Evolutionary conservation across 306 rosid species (phyloP), one percentile per base, ranked within the genome.

Genomic region (Medicago arabica): DNA sequence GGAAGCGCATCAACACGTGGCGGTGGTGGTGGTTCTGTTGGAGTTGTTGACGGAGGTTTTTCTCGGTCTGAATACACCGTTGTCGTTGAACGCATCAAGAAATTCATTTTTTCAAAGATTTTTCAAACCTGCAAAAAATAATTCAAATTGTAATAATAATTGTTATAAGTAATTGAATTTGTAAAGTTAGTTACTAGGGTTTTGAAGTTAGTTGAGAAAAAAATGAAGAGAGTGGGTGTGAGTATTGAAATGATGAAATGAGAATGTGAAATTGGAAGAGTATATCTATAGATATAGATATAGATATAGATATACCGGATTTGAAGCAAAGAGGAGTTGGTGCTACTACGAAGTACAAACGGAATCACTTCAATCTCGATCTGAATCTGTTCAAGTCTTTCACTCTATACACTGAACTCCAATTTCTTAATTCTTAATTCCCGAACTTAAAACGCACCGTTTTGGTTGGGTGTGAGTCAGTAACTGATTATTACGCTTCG

Each of bases 1-100:
- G 74, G 78, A 55, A 41, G 72, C 11, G 82, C 15, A 40, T 77
- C 88, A 4, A 84, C 44, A 28, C 72, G 86, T 57, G 83, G 46
- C 71, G 41, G 9, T 8, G 44, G 44, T 9, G 43, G 9, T 8
- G 44, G 12, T 9, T 8, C 9, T 8, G 44, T 8, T 2, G 44
- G 11, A 7, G 44, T 8, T 9, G 43, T 6, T 8, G 44, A 9
- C 18, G 51, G 2, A 9, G 50, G 50, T 11, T 77, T 78, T 5
- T 78, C 82, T 79, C 83, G 83, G 1, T 92, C 98, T 61, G 83
- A 76, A 50, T 88, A 67, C 8, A 76, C 90, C 58, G 66, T 80
- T 31, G 83, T 81, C 21, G 88, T 75, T 50, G 97, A 83, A 25
- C 97, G 89, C 82, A 73, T 72, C 82, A 95, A 83, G 60, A 95